Conservation (phyloP, 148 eudicot species). For the Cornus controversa region DNA sequence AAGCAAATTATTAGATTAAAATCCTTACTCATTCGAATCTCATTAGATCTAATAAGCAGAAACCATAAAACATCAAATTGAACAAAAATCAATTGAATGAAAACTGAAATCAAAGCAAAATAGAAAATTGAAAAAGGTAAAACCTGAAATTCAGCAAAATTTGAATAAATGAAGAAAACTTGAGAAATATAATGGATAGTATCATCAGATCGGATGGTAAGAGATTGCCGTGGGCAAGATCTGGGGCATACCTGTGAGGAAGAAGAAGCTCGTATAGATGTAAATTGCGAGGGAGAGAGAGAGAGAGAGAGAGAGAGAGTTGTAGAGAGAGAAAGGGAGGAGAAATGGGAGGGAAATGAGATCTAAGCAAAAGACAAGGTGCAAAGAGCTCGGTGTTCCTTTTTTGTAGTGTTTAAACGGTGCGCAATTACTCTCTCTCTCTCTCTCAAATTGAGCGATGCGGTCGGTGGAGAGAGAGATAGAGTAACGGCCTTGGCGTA, state of each 20-base stretch:
- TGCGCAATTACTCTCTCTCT: not conserved
- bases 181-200: not conserved
- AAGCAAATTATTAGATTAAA: not conserved
- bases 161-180: not conserved
- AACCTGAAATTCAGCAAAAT: not conserved
- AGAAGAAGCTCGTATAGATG: conserved; percentile 2
- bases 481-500: not conserved
- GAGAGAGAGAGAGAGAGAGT: conserved; percentile 7
- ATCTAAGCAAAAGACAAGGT: not conserved
- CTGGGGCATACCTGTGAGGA: conserved; percentile 10
- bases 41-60: conserved; percentile 7
- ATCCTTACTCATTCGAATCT: not conserved
- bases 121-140: not conserved
- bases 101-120: not conserved
- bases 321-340: conserved; percentile 4
- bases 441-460: not conserved
- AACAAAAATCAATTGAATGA: not conserved
- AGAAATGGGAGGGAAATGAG: conserved; percentile 12
- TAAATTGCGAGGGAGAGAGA: conserved; percentile 6
- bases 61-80: not conserved
- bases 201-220: not conserved
- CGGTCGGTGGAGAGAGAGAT: not conserved
- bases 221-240: conserved; percentile 4
- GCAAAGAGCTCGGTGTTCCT: not conserved
- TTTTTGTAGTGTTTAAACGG: not conserved